Evolutionary conservation across 169 alveolate genomes (phyloP), one percentile per base, ranked within the genome.

Genomic region (Cryptosporidium tyzzeri): DNA sequence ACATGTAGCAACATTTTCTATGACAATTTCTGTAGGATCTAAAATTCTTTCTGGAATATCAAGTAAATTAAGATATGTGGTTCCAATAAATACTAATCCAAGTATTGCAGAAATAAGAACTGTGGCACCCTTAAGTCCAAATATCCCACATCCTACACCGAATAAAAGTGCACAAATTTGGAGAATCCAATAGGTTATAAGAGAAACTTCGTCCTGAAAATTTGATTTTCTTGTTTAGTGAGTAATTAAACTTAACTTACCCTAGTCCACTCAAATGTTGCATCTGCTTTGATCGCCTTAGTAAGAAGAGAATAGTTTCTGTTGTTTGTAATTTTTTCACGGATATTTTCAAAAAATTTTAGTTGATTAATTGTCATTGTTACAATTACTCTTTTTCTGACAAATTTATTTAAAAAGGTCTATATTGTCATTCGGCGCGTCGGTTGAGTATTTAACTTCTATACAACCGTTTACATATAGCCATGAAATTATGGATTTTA

Each of bases 1-100:
- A 12, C 80, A 80, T 41, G 89, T 62, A 21, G 75, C 74, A 16
- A 67, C 59, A 62, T 80, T 80, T 62, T 80, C 89, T 37, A 80
- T 45, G n/a, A 80, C 69, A 12, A 80, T 50, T 62, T 80, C 89
- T 23, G 80, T 80, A 8, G 89, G 89, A n/a, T 80, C 89, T 29
- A 80, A 53, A n/a, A 80, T 59, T 65, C 89, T 80, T 31, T 80
- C 89, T 6, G 89, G 89, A 14, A 80, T 41, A 62, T 80, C 75
- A 4, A 80, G 39, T n/a, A 29, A 41, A 44, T 80, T 80, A 1
- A 80, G 58, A 41, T 80, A 80, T 6, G 48, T 41, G 48, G 41
- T 59, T 12, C 89, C 89, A 44, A 80, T 80, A n/a, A 80, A 80
- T 61, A 80, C 59, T 50, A 80, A 41, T 7, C 61, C 35, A 3